Conservation (phyloP, 2,329 filamentous ascomycete genomes). For the Xylaria arbuscula region DNA sequence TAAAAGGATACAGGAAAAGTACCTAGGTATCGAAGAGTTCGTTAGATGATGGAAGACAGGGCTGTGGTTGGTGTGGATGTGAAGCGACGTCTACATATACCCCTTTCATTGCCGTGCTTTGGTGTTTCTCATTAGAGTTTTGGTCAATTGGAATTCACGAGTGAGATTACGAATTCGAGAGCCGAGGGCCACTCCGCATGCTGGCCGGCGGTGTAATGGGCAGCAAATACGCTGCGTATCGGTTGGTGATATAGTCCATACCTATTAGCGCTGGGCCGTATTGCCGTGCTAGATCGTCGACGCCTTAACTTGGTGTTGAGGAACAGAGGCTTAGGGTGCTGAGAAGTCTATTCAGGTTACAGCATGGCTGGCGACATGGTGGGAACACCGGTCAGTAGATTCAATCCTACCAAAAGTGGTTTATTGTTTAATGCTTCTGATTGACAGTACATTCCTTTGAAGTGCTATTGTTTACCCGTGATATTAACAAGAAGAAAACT, state of each 20-base stretch:
- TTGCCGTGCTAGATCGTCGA: not conserved
- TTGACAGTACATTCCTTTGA: not conserved
- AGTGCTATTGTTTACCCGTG: not conserved
- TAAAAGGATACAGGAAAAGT: conserved; percentile 37
- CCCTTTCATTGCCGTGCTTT: conserved; percentile 25
- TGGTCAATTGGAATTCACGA: conserved; percentile 10
- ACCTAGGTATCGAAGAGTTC: conserved; percentile 26
- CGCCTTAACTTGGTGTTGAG: not conserved
- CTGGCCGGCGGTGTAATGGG: conserved; percentile 3
- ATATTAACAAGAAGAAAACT: not conserved
- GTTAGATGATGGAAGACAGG: conserved; percentile 36
- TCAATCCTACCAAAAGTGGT: conserved; percentile 21
- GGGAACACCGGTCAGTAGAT: conserved; percentile 8
- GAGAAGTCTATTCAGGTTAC: not conserved
- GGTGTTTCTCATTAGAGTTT: conserved; percentile 18
- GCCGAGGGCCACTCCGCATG: conserved; percentile 2
- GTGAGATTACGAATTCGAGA: conserved; percentile 23
- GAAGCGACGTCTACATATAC: conserved; percentile 36
- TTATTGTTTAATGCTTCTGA: conserved; percentile 1
- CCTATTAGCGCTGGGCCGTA: not conserved
- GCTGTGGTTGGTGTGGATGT: conserved; percentile 28
- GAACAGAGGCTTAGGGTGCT: not conserved
- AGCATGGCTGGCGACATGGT: not conserved
- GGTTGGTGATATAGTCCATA: not conserved
- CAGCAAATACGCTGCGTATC: not conserved